phyloP scores from a whole-genome alignment of 192 early-diverging fungal genomes.

The Entophlyctis helioformis region DNA sequence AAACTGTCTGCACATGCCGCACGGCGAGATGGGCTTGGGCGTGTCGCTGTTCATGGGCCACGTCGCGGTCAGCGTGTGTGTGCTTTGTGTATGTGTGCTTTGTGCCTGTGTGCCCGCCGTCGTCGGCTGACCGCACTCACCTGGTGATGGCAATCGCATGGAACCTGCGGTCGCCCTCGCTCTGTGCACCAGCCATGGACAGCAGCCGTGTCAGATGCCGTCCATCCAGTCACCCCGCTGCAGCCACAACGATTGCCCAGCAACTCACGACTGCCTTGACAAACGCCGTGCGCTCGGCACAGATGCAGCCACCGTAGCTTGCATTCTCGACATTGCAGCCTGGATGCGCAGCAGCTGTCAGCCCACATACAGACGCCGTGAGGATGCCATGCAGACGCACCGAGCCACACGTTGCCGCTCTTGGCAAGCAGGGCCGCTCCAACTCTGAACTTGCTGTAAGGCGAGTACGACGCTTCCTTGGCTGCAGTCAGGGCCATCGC shows the following conservation, averaged over 20 bases:
- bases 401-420: slow-evolving; percentile 40
- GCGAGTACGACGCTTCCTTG: slow-evolving; percentile 66
- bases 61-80: neutral
- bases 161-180: slow-evolving; percentile 65
- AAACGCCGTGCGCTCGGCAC: slow-evolving; percentile 84
- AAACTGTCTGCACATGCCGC: slow-evolving; percentile 65
- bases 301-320: slow-evolving; percentile 74
- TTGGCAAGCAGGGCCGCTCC: slow-evolving; percentile 68
- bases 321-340: slow-evolving; percentile 90
- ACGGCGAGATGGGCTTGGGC: slow-evolving; percentile 42
- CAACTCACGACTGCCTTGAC: slow-evolving; percentile 71
- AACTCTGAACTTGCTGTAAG: slow-evolving; percentile 87
- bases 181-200: slow-evolving; percentile 32
- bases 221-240: too few relatives aligned
- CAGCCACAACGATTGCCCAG: too few relatives aligned
- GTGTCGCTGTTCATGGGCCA: slow-evolving; percentile 19
- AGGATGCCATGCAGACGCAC: neutral
- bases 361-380: too few relatives aligned
- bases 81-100: too few relatives aligned
- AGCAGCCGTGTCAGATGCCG: too few relatives aligned
- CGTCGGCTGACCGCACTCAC: too few relatives aligned
- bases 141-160: slow-evolving; percentile 66
- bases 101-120: too few relatives aligned
- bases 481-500: too few relatives aligned
- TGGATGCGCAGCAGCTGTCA: slow-evolving; percentile 21